Percentiles rank a stretch among this genome's conserved stretches.
Evolutionary conservation across 2,329 filamentous ascomycete species (phyloP).

Genomic region (Beauveria australis): DNA sequence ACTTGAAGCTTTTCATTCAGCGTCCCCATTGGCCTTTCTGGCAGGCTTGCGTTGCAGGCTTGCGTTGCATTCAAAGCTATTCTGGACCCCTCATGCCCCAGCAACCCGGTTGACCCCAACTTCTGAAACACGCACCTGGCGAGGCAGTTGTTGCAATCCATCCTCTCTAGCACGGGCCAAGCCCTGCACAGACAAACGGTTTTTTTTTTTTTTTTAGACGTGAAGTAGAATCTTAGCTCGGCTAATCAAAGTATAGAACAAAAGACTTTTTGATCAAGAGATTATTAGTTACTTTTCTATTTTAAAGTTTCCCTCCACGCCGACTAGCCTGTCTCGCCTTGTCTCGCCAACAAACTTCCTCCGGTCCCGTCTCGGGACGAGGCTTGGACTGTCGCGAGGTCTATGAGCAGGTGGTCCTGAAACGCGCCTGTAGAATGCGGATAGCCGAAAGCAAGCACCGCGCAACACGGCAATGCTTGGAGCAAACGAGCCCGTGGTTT

Average conservation of each 20-base stretch:
- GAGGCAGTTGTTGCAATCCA: neutral
- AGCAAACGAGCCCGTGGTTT: neutral
- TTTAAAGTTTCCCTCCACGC: neutral
- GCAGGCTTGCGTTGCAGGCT: neutral
- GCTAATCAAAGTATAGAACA: neutral
- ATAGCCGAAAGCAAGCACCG: too few relatives aligned
- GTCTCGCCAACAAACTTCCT: neutral
- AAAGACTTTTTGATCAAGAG: neutral
- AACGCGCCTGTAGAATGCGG: neutral
- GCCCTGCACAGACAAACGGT: conserved; percentile 3
- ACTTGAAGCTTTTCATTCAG: neutral
- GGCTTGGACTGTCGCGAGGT: neutral
- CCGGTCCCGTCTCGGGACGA: neutral
- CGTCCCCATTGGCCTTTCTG: neutral
- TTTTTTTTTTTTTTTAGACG: neutral
- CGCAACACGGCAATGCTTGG: neutral
- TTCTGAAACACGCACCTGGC: conserved; percentile 1
- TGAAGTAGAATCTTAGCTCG: neutral
- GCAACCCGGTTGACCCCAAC: neutral
- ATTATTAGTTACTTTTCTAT: too few relatives aligned
- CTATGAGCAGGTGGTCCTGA: neutral
- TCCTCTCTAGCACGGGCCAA: neutral
- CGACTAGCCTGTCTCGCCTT: neutral
- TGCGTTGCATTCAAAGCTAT: neutral
- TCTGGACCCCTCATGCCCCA: neutral